Evolutionary conservation across 768 basidiomycete genomes (phyloP).

Genomic region (Suillus bovinus): DNA sequence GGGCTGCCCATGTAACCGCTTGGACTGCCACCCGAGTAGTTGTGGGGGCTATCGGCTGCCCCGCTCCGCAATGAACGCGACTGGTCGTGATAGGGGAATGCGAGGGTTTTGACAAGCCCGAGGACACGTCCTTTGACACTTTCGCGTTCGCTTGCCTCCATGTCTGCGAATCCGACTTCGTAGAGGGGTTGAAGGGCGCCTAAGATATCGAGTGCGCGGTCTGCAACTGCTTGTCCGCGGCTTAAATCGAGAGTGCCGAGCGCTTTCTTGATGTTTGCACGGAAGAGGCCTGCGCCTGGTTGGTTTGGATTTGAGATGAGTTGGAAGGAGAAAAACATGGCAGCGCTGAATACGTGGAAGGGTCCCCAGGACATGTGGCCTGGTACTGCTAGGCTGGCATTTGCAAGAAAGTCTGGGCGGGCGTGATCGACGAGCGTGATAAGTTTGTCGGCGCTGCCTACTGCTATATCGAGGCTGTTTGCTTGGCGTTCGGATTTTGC

Average conservation of each 20-base stretch:
- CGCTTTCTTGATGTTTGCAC: constrained; percentile 71
- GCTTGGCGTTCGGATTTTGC: constrained; percentile 40
- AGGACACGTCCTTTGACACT: constrained; percentile 63
- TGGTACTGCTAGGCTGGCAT: constrained; percentile 67
- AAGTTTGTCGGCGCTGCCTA: constrained; percentile 73
- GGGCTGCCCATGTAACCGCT: constrained; percentile 62
- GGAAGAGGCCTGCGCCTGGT: constrained; percentile 74
- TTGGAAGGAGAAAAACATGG: constrained; percentile 92
- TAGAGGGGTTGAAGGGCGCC: constrained; percentile 75
- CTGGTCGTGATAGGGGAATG: constrained; percentile 79
- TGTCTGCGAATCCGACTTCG: constrained; percentile 56
- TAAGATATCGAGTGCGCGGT: constrained; percentile 74
- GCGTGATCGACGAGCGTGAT: constrained; percentile 78
- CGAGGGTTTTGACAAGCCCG: constrained; percentile 68
- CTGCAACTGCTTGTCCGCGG: constrained; percentile 64
- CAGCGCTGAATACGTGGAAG: constrained; percentile 82
- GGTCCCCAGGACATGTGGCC: constrained; percentile 86
- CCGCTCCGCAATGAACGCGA: constrained; percentile 42
- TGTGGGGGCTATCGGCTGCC: constrained; percentile 48
- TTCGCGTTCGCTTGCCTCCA: constrained; percentile 51
- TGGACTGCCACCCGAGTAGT: constrained; percentile 52
- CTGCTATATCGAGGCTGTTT: constrained; percentile 71
- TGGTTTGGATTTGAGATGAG: constrained; percentile 80
- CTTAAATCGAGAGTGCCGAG: constrained; percentile 65
- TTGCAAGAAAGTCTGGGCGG: constrained; percentile 73